phyloP scores from a whole-genome alignment of 2,329 filamentous ascomycete species.

The Purpureocillium lavendulum region DNA sequence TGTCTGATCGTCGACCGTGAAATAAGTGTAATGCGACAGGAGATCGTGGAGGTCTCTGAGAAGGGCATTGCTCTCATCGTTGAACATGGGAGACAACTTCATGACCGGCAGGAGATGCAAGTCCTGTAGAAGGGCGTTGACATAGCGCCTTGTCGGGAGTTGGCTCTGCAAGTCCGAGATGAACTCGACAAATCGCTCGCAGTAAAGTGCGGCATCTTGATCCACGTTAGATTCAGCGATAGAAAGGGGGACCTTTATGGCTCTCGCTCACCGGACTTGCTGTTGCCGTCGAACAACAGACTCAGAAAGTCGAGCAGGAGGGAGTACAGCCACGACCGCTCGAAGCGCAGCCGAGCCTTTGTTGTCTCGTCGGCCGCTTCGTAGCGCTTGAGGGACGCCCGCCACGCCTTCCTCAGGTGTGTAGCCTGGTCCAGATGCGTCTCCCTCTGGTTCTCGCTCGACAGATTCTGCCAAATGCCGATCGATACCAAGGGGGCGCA shows the following conservation, averaged over 20 bases:
- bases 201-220: slow-evolving; percentile 66
- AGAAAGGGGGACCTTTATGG: not conserved
- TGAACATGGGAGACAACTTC: slow-evolving; percentile 68
- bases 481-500: slow-evolving; percentile 94
- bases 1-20: slow-evolving; percentile 86
- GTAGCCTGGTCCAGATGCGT: slow-evolving; percentile 60
- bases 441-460: slow-evolving; percentile 67
- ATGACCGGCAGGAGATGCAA: slow-evolving; percentile 75
- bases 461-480: slow-evolving; percentile 89
- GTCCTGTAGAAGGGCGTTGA: slow-evolving; percentile 81
- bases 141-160: slow-evolving; percentile 85
- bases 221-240: slow-evolving; percentile 10
- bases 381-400: slow-evolving; percentile 75
- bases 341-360: slow-evolving; percentile 77
- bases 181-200: slow-evolving; percentile 88
- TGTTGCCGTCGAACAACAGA: slow-evolving; percentile 53
- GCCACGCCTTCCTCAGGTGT: slow-evolving; percentile 85
- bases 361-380: slow-evolving; percentile 74
- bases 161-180: slow-evolving; percentile 88
- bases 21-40: slow-evolving; percentile 80
- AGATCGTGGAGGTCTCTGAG: slow-evolving; percentile 73
- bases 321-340: slow-evolving; percentile 87
- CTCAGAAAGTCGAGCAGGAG: slow-evolving; percentile 76
- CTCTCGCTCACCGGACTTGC: slow-evolving; percentile 32
- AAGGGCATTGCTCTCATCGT: slow-evolving; percentile 64